Percentiles rank a stretch among this genome's conserved stretches.
Conservation (phyloP, 2,329 filamentous ascomycete species). For the Colletotrichum sp. region DNA sequence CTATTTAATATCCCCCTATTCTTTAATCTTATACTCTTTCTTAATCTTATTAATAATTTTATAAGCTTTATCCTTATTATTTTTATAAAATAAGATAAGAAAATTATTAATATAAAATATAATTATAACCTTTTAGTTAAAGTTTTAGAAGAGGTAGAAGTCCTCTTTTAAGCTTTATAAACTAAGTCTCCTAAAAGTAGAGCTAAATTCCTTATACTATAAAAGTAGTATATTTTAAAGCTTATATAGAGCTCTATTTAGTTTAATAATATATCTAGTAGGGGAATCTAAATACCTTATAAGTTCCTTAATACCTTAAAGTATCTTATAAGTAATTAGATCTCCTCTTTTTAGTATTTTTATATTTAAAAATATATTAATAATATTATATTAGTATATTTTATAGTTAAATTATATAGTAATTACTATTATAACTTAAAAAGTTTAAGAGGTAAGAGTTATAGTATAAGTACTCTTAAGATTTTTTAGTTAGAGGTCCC, state of each 20-base stretch:
- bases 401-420: neutral
- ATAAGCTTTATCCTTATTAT: too few relatives aligned
- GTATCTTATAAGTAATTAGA: neutral
- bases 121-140: too few relatives aligned
- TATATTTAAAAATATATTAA: neutral
- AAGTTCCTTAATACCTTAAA: too few relatives aligned
- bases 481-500: neutral
- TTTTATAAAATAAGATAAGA: too few relatives aligned
- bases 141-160: too few relatives aligned
- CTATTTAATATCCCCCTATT: too few relatives aligned
- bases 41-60: too few relatives aligned
- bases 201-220: neutral
- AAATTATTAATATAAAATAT: too few relatives aligned
- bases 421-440: neutral
- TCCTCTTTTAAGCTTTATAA: too few relatives aligned
- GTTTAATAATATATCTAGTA: neutral
- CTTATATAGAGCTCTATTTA: neutral
- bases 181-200: too few relatives aligned
- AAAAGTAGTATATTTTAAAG: neutral
- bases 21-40: too few relatives aligned
- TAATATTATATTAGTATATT: neutral
- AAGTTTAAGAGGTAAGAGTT: neutral
- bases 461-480: neutral
- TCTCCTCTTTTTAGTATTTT: neutral
- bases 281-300: neutral